A percentile compares a stretch with the other conserved stretches of the same genome.
Evolutionary conservation across 2,329 filamentous ascomycete species (phyloP).

Genomic region (Clarireedia homoeocarpa): DNA sequence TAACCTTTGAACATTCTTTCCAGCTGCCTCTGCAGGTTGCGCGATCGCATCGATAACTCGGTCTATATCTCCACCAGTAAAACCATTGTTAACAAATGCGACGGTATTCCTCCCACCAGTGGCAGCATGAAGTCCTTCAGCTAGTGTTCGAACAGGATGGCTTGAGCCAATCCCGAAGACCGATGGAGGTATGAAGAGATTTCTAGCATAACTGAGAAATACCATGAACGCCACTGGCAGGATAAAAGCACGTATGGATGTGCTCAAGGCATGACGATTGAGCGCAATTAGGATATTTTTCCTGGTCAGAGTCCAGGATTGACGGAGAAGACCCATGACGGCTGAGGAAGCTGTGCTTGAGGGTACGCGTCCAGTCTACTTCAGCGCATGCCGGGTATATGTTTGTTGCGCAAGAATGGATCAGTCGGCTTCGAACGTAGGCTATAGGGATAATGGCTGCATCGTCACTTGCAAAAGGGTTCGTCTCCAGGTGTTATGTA

Average conservation of each 20-base stretch:
- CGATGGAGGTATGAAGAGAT: slow-evolving; percentile 74
- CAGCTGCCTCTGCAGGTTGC: slow-evolving; percentile 45
- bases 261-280: slow-evolving; percentile 44
- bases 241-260: slow-evolving; percentile 48
- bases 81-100: slow-evolving; percentile 71
- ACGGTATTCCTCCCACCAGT: slow-evolving; percentile 57
- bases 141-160: slow-evolving; percentile 53
- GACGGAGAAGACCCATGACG: slow-evolving; percentile 45
- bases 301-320: slow-evolving; percentile 51
- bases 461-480: too few relatives aligned
- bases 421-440: too few relatives aligned
- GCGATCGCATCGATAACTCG: slow-evolving; percentile 58
- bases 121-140: slow-evolving; percentile 52
- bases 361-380: neutral
- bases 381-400: neutral
- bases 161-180: slow-evolving; percentile 63
- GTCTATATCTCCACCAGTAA: slow-evolving; percentile 62
- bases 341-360: neutral
- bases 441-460: too few relatives aligned
- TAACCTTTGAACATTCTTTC: slow-evolving; percentile 48
- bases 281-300: slow-evolving; percentile 56
- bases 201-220: slow-evolving; percentile 65
- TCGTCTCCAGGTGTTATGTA: too few relatives aligned
- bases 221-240: slow-evolving; percentile 50
- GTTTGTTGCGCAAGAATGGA: too few relatives aligned